Evolutionary conservation across 495 filamentous ascomycete species (phyloP).

Genomic region (Cercophora samala): DNA sequence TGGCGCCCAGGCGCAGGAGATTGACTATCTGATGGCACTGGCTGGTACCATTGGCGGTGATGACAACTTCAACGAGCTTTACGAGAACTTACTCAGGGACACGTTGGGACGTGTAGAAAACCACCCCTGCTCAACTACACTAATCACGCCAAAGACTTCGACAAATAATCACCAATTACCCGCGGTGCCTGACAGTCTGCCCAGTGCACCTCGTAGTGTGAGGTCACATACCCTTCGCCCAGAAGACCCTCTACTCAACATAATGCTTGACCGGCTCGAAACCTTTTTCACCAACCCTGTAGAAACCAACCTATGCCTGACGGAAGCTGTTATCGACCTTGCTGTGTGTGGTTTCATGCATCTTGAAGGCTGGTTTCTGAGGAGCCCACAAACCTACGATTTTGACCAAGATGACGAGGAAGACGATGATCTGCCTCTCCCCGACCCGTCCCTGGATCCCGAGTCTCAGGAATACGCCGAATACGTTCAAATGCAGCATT

Average conservation of each 20-base stretch:
- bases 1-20: slow-evolving; percentile 75
- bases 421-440: slow-evolving; percentile 30
- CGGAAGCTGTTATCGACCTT: slow-evolving; percentile 76
- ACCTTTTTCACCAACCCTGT: slow-evolving; percentile 86
- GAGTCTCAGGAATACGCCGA: slow-evolving; percentile 41
- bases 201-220: slow-evolving; percentile 53
- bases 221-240: slow-evolving; percentile 58
- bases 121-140: slow-evolving; percentile 65
- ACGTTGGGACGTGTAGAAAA: slow-evolving; percentile 72
- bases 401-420: slow-evolving; percentile 42
- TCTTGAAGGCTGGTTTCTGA: slow-evolving; percentile 85
- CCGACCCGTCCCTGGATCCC: slow-evolving; percentile 33
- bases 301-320: slow-evolving; percentile 82
- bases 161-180: slow-evolving; percentile 50
- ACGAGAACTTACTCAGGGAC: slow-evolving; percentile 80
- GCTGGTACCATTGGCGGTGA: slow-evolving; percentile 69
- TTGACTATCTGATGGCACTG: slow-evolving; percentile 68
- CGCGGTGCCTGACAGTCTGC: slow-evolving; percentile 48
- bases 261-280: slow-evolving; percentile 64
- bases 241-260: slow-evolving; percentile 73
- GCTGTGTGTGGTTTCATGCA: slow-evolving; percentile 77
- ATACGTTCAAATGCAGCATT: slow-evolving; percentile 41
- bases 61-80: slow-evolving; percentile 70
- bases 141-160: slow-evolving; percentile 53
- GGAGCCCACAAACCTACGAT: slow-evolving; percentile 61